Conservation (phyloP, 1,284 basidiomycete species). For the Leccinum griseonigrum region DNA sequence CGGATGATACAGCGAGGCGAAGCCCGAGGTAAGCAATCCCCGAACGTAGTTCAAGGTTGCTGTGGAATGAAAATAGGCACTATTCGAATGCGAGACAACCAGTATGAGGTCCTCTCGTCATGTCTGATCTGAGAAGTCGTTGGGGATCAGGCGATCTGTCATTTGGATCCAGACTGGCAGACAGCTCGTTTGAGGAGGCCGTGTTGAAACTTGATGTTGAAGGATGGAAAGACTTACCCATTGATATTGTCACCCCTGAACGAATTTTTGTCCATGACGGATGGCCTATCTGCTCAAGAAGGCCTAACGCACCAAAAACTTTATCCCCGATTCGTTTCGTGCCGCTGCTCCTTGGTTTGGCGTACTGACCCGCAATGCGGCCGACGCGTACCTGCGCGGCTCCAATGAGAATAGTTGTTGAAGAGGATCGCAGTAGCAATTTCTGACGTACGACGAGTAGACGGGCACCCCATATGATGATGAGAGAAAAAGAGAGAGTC, state of each 20-base stretch:
- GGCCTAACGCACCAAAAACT: conserved; percentile 62
- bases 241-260: conserved; percentile 95
- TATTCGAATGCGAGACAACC: conserved; percentile 30
- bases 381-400: conserved; percentile 72
- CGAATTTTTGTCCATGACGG: conserved; percentile 3
- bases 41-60: conserved; percentile 94
- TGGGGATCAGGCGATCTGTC: conserved; percentile 89
- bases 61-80: conserved; percentile 95
- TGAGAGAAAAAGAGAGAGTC: conserved; percentile 92
- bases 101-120: not conserved
- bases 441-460: conserved; percentile 69
- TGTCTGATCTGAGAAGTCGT: conserved; percentile 68
- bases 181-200: not conserved
- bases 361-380: conserved; percentile 94
- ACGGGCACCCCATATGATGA: conserved; percentile 91
- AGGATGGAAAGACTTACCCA: conserved; percentile 50
- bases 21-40: conserved; percentile 84
- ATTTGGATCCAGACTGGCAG: conserved; percentile 54
- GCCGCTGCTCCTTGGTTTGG: conserved; percentile 88
- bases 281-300: not conserved
- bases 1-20: conserved; percentile 90
- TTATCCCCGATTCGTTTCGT: conserved; percentile 76
- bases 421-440: not conserved
- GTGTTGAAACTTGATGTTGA: conserved; percentile 22
- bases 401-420: conserved; percentile 9